Evolutionary conservation across 2,329 filamentous ascomycete species (phyloP).

Genomic region (Neopestalotiopsis clavispora): DNA sequence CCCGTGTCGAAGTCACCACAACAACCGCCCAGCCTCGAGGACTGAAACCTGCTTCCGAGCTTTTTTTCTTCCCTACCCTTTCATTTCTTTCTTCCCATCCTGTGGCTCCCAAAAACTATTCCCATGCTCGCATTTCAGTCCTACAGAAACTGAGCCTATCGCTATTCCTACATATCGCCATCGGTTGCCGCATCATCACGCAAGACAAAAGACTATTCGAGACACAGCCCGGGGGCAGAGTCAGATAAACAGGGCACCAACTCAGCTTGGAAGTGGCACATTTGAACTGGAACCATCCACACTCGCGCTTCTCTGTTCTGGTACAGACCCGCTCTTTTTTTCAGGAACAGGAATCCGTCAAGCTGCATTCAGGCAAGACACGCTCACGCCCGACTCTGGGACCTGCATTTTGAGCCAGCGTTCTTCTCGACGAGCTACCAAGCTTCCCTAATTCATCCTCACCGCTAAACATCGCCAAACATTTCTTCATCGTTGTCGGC

Average conservation of each 20-base stretch:
- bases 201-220: neutral
- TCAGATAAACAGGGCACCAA: neutral
- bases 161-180: neutral
- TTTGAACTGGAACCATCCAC: slow-evolving; percentile 4
- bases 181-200: neutral
- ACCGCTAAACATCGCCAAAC: neutral
- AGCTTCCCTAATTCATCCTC: neutral
- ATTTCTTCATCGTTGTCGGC: neutral
- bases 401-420: neutral
- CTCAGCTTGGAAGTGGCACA: neutral
- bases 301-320: neutral
- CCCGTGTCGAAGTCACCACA: slow-evolving; percentile 15
- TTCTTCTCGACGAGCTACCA: neutral
- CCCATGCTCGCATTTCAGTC: neutral
- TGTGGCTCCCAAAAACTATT: neutral
- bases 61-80: slow-evolving; percentile 1
- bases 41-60: slow-evolving; percentile 17
- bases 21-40: slow-evolving; percentile 16
- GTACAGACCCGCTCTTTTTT: slow-evolving; percentile 11
- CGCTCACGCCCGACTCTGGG: neutral
- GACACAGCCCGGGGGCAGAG: slow-evolving; percentile 1
- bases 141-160: neutral
- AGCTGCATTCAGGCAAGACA: slow-evolving; percentile 7
- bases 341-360: slow-evolving; percentile 13
- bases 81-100: neutral